phyloP scores from a whole-genome alignment of 2,329 filamentous ascomycete species.

The Cordyceps fumosorosea region DNA sequence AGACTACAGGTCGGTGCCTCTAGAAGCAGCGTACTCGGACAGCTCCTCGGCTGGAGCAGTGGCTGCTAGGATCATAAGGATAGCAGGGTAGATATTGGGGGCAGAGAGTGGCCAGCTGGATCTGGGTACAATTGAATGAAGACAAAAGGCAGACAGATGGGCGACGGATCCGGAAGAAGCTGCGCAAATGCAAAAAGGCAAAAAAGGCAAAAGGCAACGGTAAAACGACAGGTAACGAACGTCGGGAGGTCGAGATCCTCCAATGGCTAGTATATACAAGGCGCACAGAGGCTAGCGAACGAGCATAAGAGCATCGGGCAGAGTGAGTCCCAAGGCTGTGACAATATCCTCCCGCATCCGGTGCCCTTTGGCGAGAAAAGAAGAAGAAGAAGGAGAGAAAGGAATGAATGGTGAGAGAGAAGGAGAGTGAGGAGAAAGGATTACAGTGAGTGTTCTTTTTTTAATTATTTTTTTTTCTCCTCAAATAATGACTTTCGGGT shows the following conservation, averaged over 20 bases:
- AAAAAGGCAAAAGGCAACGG: slow-evolving; percentile 7
- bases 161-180: slow-evolving; percentile 11
- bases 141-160: neutral
- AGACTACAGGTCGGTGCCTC: slow-evolving; percentile 9
- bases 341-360: slow-evolving; percentile 18
- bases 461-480: slow-evolving; percentile 18
- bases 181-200: slow-evolving; percentile 14
- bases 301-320: slow-evolving; percentile 27
- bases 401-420: slow-evolving; percentile 2
- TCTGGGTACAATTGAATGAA: neutral
- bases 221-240: slow-evolving; percentile 11
- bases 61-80: slow-evolving; percentile 23
- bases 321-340: slow-evolving; percentile 15
- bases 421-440: slow-evolving; percentile 11
- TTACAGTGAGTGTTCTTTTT: slow-evolving; percentile 12
- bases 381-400: neutral
- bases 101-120: neutral
- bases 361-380: slow-evolving; percentile 8
- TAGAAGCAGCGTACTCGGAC: slow-evolving; percentile 7
- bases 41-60: slow-evolving; percentile 17
- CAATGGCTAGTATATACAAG: slow-evolving; percentile 17
- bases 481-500: slow-evolving; percentile 15
- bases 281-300: slow-evolving; percentile 33
- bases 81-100: slow-evolving; percentile 19
- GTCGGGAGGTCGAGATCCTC: slow-evolving; percentile 15